phyloP scores from a whole-genome alignment of 176 grass and related monocot genomes.

The Carex scoparia region DNA sequence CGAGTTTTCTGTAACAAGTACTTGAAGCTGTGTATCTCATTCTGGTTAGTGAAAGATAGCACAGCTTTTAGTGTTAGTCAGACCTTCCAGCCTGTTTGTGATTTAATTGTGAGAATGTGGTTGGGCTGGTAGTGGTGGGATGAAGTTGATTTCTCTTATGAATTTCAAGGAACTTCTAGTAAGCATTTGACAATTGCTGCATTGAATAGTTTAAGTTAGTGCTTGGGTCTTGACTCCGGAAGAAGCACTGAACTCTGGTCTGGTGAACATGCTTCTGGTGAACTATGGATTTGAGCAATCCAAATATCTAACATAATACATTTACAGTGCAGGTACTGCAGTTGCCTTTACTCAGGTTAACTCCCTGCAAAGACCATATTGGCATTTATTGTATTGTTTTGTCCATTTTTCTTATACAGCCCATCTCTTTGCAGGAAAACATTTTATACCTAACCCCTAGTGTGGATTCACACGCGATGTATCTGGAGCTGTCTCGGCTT shows the following conservation, averaged over 20 bases:
- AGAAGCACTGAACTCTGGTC: background rate
- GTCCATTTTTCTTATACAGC: background rate
- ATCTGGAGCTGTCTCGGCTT: conserved; percentile 81
- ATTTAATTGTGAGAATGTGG: background rate
- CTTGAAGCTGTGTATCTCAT: background rate
- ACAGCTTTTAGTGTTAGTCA: background rate
- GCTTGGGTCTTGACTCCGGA: background rate
- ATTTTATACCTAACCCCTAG: conserved; percentile 46
- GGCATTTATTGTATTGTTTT: background rate
- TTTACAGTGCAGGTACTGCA: background rate
- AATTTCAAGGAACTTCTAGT: background rate
- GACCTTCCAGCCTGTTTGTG: background rate
- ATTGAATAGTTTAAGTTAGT: background rate
- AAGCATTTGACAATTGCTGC: background rate
- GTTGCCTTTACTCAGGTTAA: background rate
- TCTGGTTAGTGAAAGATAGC: background rate
- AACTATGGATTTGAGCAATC: background rate
- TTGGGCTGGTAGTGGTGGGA: background rate
- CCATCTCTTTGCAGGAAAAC: conserved; percentile 62
- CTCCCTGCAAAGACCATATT: background rate
- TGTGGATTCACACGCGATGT: conserved; percentile 66
- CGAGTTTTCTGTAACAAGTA: background rate
- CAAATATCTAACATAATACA: background rate
- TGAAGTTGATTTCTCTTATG: background rate
- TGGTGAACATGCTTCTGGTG: background rate